Evolutionary conservation across 2,329 filamentous ascomycete species (phyloP), one percentile per base, ranked within the genome.

Genomic region (Curvularia eragrostidis): DNA sequence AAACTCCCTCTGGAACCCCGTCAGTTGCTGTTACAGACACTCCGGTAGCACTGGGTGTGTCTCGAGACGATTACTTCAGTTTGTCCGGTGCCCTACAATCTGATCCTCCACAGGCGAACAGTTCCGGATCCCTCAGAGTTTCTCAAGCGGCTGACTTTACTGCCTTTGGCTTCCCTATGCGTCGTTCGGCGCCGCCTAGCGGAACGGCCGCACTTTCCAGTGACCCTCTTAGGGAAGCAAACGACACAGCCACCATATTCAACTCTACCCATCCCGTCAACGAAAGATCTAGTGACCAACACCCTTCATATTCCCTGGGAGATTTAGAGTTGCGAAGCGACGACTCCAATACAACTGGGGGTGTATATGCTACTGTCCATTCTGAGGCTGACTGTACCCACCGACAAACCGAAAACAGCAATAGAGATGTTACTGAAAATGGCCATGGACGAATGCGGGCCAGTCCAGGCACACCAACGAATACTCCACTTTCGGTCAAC

Each of bases 171-270:
- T 49, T 49, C 47, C 47, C 47, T 39, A 49, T 49, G 30, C 47
- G 47, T 39, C 30, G 21, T 49, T 39, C 47, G 47, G 34, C 47
- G 36, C 48, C 34, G 38, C 36, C 24, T 42, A 51, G 48, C 38
- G 36, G 48, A 51, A 42, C 48, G 48, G 38, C 48, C 38, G 48
- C 48, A 51, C 48, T 51, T 51, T 51, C 48, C 36, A 51, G 48
- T 51, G 36, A 51, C 30, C 48, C 48, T 51, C 36, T 51, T 34
- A 15, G 48, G 48, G 48, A 51, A 42, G 48, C 48, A 41, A 51
- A 23, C 34, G 48, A 41, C 48, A 21, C 48, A 51, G 48, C 48
- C 48, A 42, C 48, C 36, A 51, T 51, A 38, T 32, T 51, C 48
- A 42, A 51, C 48, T 51, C 36, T 30, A 51, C 48, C 48, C 21